A percentile compares a stretch with the other conserved stretches of the same genome.
Conservation (phyloP, 75 land plant species). For the Ceratopteris richardii region DNA sequence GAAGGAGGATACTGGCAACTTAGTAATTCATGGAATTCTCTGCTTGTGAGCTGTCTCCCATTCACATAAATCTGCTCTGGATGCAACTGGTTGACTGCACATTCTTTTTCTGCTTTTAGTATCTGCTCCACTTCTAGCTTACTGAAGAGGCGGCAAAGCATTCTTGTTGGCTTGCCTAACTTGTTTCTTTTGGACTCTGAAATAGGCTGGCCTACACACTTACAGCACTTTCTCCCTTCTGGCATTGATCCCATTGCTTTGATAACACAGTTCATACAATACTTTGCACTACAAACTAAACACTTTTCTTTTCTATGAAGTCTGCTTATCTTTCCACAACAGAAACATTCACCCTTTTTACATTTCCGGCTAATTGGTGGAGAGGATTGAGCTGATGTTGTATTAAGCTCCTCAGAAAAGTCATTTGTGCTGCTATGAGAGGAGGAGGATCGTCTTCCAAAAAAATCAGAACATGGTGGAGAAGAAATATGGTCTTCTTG, state of each 20-base stretch:
- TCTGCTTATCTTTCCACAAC: constrained; percentile 50
- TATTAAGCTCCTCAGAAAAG: neutral
- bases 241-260: constrained; percentile 98
- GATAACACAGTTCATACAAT: constrained; percentile 78
- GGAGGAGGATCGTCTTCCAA: neutral
- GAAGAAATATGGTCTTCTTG: constrained; percentile 2
- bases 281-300: constrained; percentile 73
- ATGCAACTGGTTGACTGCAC: constrained; percentile 82
- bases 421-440: neutral
- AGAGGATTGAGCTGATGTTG: neutral
- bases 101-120: constrained; percentile 90
- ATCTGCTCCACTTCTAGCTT: constrained; percentile 84
- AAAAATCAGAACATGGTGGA: neutral
- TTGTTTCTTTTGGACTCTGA: constrained; percentile 51
- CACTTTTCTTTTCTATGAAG: constrained; percentile 76
- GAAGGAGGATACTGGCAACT: constrained; percentile 64
- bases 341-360: constrained; percentile 26
- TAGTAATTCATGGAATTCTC: constrained; percentile 68
- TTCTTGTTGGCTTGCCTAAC: constrained; percentile 79
- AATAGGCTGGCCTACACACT: constrained; percentile 72
- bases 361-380: neutral
- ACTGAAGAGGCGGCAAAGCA: constrained; percentile 54
- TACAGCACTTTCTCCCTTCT: constrained; percentile 85
- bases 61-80: constrained; percentile 85
- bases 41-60: constrained; percentile 50